Percentiles rank a stretch among this genome's conserved stretches.
Evolutionary conservation across 495 filamentous ascomycete species (phyloP).

Genomic region (Penicillium desertorum): DNA sequence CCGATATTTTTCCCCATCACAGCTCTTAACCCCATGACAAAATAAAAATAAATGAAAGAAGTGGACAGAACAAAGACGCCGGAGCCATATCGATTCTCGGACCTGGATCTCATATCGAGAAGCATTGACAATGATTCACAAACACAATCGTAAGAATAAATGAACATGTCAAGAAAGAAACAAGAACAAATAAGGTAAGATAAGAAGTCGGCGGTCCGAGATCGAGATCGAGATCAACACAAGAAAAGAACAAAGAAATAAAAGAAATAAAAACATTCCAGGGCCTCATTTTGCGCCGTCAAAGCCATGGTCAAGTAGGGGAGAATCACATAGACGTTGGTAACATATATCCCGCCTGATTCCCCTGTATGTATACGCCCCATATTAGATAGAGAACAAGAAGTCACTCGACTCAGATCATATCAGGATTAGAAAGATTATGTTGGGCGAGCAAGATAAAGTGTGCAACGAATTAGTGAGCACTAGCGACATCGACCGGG

Average conservation of each 20-base stretch:
- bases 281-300: conserved; percentile 38
- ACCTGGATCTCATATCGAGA: conserved; percentile 10
- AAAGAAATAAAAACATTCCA: conserved; percentile 26
- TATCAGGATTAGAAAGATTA: conserved; percentile 34
- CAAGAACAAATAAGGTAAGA: conserved; percentile 22
- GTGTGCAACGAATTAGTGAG: conserved; percentile 33
- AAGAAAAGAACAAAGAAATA: conserved; percentile 11
- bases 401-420: conserved; percentile 26
- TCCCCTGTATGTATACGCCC: conserved; percentile 48
- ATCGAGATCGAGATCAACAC: conserved; percentile 24
- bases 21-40: conserved; percentile 1
- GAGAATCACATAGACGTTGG: conserved; percentile 23
- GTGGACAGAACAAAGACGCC: conserved; percentile 22
- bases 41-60: conserved; percentile 19
- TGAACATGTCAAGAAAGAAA: conserved; percentile 20
- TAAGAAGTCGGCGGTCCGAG: conserved; percentile 11
- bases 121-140: conserved; percentile 25
- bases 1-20: background rate
- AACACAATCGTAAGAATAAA: conserved; percentile 29
- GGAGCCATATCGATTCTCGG: conserved; percentile 17
- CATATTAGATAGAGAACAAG: conserved; percentile 38
- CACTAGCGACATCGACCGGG: conserved; percentile 33
- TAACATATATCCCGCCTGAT: conserved; percentile 36
- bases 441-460: conserved; percentile 39
- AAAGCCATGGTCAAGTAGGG: conserved; percentile 36